Evolutionary conservation across 352 stramenopile species (phyloP).

Genomic region (Phytophthora foliorum): DNA sequence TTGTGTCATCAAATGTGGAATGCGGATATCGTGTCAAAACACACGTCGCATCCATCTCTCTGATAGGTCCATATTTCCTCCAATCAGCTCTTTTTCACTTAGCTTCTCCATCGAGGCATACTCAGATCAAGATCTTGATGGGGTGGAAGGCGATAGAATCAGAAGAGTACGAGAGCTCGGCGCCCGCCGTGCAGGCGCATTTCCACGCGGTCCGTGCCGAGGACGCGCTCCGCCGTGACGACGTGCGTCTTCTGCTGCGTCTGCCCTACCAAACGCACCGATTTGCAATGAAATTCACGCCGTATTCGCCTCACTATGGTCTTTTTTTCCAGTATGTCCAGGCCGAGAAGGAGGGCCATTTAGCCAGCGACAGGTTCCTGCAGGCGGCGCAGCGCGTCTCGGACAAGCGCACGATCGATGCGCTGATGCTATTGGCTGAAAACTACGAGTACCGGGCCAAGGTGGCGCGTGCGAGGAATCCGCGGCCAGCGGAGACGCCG

Average conservation of each 20-base stretch:
- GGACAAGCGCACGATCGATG: slow-evolving; percentile 77
- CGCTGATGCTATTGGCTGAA: slow-evolving; percentile 73
- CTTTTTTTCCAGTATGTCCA: slow-evolving; percentile 43
- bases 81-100: slow-evolving; percentile 8
- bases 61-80: slow-evolving; percentile 17
- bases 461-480: slow-evolving; percentile 56
- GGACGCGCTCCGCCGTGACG: slow-evolving; percentile 63
- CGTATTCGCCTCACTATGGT: not conserved
- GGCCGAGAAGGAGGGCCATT: slow-evolving; percentile 74
- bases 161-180: slow-evolving; percentile 78
- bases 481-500: slow-evolving; percentile 25
- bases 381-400: slow-evolving; percentile 61
- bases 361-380: slow-evolving; percentile 79
- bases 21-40: too few species aligned
- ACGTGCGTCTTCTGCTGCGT: slow-evolving; percentile 47
- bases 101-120: slow-evolving; percentile 14
- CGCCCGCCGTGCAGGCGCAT: slow-evolving; percentile 83
- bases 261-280: not conserved
- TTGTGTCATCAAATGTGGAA: too few species aligned
- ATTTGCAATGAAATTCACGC: slow-evolving; percentile 5
- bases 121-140: slow-evolving; percentile 38
- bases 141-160: slow-evolving; percentile 72
- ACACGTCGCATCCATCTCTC: slow-evolving; percentile 22
- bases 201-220: slow-evolving; percentile 81
- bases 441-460: slow-evolving; percentile 86